These are phyloP conservation scores for Leishmania aethiopica DNA, from an alignment of 208 protist genomes.

Conservation along the genomic window DNA sequence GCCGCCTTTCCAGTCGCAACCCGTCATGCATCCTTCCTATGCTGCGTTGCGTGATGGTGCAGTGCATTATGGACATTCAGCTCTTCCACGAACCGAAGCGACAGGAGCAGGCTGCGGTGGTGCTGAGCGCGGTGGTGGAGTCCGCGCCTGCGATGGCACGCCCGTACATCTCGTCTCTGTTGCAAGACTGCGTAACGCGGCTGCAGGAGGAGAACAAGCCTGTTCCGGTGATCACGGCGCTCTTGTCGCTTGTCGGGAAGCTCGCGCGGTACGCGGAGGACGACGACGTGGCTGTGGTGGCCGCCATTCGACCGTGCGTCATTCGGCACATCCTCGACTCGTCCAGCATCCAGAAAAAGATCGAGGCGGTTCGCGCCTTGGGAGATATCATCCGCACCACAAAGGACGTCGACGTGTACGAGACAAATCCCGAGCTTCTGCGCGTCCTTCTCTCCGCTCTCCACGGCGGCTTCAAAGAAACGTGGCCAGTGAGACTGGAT, in stretches of 20 bases:
- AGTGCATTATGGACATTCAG: constrained; percentile 83
- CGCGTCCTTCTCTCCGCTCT: constrained; percentile 78
- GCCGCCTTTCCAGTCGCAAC: constrained; percentile 79
- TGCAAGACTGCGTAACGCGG: constrained; percentile 67
- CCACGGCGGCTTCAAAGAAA: constrained; percentile 89
- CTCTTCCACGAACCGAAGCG: constrained; percentile 81
- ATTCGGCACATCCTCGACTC: constrained; percentile 84
- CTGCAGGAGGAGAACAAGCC: constrained; percentile 60
- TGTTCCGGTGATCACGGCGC: constrained; percentile 62
- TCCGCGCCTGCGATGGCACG: constrained; percentile 73
- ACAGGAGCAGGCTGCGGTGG: constrained; percentile 76
- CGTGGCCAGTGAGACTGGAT: constrained; percentile 85
- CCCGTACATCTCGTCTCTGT: constrained; percentile 83
- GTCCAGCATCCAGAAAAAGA: constrained; percentile 82
- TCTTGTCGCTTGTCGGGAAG: constrained; percentile 84
- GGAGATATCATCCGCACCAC: constrained; percentile 90
- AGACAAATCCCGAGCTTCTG: constrained; percentile 77
- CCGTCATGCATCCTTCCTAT: constrained; percentile 80
- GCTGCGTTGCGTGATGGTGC: constrained; percentile 84
- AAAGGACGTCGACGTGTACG: constrained; percentile 83
- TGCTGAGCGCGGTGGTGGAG: constrained; percentile 84
- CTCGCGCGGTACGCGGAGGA: constrained; percentile 82
- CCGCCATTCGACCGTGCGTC: constrained; percentile 66
- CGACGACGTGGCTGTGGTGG: constrained; percentile 72
- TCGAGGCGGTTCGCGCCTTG: constrained; percentile 83